phyloP scores from a whole-genome alignment of 2,329 filamentous ascomycete genomes.

The Cladophialophora exuberans region DNA sequence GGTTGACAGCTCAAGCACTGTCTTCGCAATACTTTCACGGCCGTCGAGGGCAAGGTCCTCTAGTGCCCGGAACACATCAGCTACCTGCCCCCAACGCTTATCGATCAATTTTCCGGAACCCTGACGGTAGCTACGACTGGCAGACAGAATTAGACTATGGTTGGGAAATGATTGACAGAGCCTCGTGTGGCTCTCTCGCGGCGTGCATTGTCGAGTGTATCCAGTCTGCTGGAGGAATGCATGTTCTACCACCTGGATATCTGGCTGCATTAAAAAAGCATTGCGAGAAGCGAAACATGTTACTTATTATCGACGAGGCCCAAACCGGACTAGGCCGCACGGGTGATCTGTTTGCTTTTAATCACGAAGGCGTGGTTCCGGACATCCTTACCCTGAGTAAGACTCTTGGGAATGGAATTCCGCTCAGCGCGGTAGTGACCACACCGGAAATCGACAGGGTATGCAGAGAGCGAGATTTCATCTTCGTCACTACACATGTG shows the following conservation, averaged over 20 bases:
- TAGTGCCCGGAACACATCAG: conserved; percentile 38
- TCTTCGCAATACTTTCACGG: conserved; percentile 59
- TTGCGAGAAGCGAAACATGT: conserved; percentile 58
- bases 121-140: conserved; percentile 68
- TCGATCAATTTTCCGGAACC: conserved; percentile 61
- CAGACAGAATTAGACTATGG: conserved; percentile 65
- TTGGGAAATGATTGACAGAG: conserved; percentile 62
- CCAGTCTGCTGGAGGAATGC: conserved; percentile 62
- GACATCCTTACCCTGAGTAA: conserved; percentile 65
- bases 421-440: conserved; percentile 61
- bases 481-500: conserved; percentile 66
- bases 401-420: conserved; percentile 64
- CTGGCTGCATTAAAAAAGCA: conserved; percentile 58
- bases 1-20: conserved; percentile 58
- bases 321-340: conserved; percentile 62
- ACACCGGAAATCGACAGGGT: conserved; percentile 56
- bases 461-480: conserved; percentile 54
- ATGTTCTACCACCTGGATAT: conserved; percentile 62
- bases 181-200: conserved; percentile 64
- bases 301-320: conserved; percentile 63
- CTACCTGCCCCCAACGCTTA: conserved; percentile 65
- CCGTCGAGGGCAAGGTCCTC: conserved; percentile 48
- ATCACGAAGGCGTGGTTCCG: conserved; percentile 57
- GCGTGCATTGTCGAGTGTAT: conserved; percentile 67
- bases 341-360: conserved; percentile 62